These are phyloP conservation scores for Mortierella sp. DNA, from an alignment of 371 early-diverging fungal genomes.

Conservation along the genomic window DNA sequence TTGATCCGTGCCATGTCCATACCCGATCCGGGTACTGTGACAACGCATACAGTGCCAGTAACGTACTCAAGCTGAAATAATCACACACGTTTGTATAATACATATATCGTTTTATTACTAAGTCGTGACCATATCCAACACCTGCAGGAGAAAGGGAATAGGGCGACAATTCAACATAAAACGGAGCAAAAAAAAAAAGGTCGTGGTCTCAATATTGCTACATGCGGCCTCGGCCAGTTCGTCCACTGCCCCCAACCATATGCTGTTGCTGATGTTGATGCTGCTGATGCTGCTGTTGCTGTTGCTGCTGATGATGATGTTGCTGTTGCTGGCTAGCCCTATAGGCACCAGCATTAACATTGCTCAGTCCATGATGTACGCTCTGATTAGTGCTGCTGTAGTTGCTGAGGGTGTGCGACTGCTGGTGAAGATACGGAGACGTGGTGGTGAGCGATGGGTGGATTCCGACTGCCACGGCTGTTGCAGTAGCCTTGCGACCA, in stretches of 20 bases:
- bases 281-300: slow-evolving; percentile 15
- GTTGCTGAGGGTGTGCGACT: neutral
- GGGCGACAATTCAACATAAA: no score
- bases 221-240: slow-evolving; percentile 15
- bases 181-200: no score
- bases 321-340: slow-evolving; percentile 24
- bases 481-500: slow-evolving; percentile 50
- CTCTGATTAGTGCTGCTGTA: slow-evolving; percentile 7
- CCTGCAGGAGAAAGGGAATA: no score
- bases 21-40: no score
- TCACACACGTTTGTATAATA: no score
- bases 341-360: slow-evolving; percentile 16
- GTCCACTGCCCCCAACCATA: slow-evolving; percentile 17
- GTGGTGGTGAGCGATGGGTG: slow-evolving; percentile 30
- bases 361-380: slow-evolving; percentile 27
- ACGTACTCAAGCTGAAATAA: no score
- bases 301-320: slow-evolving; percentile 20
- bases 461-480: slow-evolving; percentile 16
- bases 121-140: no score
- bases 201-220: no score
- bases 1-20: no score
- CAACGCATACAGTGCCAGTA: no score
- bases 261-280: slow-evolving; percentile 23
- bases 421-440: slow-evolving; percentile 18
- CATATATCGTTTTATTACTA: no score